These are phyloP conservation scores for Fraxinus dipetala DNA, from an alignment of 305 asterid genomes.

Conservation along the genomic window DNA sequence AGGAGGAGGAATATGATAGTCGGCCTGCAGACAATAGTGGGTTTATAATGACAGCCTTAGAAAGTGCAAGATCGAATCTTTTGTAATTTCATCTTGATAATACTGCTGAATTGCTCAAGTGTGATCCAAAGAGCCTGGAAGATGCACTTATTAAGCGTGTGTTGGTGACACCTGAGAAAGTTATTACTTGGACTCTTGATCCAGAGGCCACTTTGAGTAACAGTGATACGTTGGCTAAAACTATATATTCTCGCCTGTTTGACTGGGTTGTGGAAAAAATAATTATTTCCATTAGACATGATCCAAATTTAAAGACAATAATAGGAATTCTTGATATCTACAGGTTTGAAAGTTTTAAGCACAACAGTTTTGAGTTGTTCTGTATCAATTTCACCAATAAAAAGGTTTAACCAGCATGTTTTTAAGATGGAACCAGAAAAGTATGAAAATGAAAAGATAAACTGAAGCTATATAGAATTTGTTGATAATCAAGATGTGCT, in stretches of 20 bases:
- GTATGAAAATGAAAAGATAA: neutral
- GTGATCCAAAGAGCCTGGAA: neutral
- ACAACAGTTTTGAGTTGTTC: slow-evolving; percentile 94
- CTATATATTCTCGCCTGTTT: neutral
- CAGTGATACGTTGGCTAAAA: neutral
- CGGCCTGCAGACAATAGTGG: neutral
- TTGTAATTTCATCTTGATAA: neutral
- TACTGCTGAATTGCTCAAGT: neutral
- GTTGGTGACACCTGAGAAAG: neutral
- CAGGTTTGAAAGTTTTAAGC: slow-evolving; percentile 96
- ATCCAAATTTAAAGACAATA: neutral
- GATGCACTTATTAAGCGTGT: neutral
- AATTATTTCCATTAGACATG: neutral
- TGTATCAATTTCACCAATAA: slow-evolving; percentile 98
- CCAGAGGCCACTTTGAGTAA: neutral
- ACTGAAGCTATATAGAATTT: neutral
- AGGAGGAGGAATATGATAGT: neutral
- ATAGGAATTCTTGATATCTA: slow-evolving; percentile 24
- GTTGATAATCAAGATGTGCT: neutral
- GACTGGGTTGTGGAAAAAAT: neutral
- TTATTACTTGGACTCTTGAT: neutral
- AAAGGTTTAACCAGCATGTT: slow-evolving; percentile 72
- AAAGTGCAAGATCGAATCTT: neutral
- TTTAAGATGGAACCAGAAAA: slow-evolving; percentile 43
- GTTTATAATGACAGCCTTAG: neutral